phyloP scores from a whole-genome alignment of 495 filamentous ascomycete species.

The Corynascus novoguineensis region DNA sequence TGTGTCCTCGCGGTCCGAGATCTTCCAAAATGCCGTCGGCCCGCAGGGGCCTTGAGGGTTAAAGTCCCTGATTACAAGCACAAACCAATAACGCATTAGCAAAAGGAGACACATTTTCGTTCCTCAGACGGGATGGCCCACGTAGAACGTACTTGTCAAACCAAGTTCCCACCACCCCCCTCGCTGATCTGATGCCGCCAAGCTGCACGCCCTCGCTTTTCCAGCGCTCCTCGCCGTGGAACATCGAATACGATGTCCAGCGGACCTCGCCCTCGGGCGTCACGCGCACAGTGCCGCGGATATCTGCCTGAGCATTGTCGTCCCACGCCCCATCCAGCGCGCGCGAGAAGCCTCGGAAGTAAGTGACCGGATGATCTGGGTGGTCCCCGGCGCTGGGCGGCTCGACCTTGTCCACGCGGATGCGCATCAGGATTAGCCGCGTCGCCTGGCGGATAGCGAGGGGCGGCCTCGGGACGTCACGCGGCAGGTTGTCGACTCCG shows the following conservation, averaged over 20 bases:
- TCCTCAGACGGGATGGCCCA: not conserved
- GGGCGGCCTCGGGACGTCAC: conserved; percentile 41
- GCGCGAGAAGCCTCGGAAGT: conserved; percentile 52
- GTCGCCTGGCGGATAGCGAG: conserved; percentile 54
- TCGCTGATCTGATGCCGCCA: conserved; percentile 50
- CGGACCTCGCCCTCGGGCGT: conserved; percentile 60
- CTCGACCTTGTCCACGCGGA: conserved; percentile 49
- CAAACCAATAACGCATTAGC: no score
- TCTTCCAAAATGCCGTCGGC: conserved; percentile 65
- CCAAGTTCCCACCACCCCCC: conserved; percentile 60
- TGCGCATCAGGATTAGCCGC: conserved; percentile 58
- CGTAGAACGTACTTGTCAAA: conserved; percentile 52
- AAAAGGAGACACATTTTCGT: not conserved
- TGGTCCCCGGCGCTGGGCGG: conserved; percentile 42
- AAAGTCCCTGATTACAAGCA: conserved; percentile 39
- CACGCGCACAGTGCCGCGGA: conserved; percentile 48
- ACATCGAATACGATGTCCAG: conserved; percentile 61
- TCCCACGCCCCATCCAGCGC: conserved; percentile 53
- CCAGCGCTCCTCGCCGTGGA: conserved; percentile 57
- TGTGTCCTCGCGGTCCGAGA: conserved; percentile 38
- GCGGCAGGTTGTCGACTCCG: conserved; percentile 22
- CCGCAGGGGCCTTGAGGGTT: conserved; percentile 57
- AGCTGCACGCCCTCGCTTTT: conserved; percentile 61
- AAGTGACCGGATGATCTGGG: conserved; percentile 49
- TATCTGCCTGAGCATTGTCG: conserved; percentile 53